Conservation (phyloP, 805 yeast genomes). For the Soucietia sequanensis region DNA sequence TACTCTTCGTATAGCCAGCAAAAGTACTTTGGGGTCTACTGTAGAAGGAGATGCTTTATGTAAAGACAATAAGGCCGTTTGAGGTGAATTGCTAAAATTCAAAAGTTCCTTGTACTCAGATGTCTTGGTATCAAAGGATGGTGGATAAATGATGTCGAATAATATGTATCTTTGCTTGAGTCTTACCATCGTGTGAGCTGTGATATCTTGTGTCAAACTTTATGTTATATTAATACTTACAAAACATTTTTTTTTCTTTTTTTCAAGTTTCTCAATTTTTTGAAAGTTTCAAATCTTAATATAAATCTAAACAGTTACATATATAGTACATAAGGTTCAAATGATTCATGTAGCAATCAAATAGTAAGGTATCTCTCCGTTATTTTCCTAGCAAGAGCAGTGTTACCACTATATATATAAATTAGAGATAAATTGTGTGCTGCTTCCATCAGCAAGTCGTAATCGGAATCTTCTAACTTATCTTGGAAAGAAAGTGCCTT, state of each 20-base stretch:
- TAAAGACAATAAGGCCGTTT: slow-evolving; percentile 41
- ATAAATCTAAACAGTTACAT: too few species aligned
- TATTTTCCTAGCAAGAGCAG: slow-evolving; percentile 57
- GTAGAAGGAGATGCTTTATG: slow-evolving; percentile 52
- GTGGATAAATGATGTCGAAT: slow-evolving; percentile 76
- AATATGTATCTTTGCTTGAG: slow-evolving; percentile 80
- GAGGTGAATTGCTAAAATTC: slow-evolving; percentile 26
- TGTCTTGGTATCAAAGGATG: slow-evolving; percentile 10
- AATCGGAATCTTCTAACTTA: slow-evolving; percentile 39
- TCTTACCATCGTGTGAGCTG: slow-evolving; percentile 70
- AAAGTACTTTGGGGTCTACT: slow-evolving; percentile 49
- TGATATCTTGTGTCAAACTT: too few species aligned
- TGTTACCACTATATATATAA: slow-evolving; percentile 74
- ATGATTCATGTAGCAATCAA: slow-evolving; percentile 16
- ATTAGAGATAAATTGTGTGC: slow-evolving; percentile 82
- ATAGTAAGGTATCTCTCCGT: slow-evolving; percentile 65
- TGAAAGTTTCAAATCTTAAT: too few species aligned
- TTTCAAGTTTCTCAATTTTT: too few species aligned
- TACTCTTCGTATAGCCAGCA: slow-evolving; percentile 52
- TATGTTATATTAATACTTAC: too few species aligned
- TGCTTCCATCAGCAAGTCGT: slow-evolving; percentile 69
- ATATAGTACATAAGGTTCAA: too few species aligned
- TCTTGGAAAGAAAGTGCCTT: slow-evolving; percentile 53
- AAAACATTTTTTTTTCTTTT: too few species aligned
- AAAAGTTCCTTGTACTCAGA: slow-evolving; percentile 15